These are phyloP conservation scores for Blakeslea trispora DNA, from an alignment of 371 early-diverging fungal species.

Conservation along the genomic window DNA sequence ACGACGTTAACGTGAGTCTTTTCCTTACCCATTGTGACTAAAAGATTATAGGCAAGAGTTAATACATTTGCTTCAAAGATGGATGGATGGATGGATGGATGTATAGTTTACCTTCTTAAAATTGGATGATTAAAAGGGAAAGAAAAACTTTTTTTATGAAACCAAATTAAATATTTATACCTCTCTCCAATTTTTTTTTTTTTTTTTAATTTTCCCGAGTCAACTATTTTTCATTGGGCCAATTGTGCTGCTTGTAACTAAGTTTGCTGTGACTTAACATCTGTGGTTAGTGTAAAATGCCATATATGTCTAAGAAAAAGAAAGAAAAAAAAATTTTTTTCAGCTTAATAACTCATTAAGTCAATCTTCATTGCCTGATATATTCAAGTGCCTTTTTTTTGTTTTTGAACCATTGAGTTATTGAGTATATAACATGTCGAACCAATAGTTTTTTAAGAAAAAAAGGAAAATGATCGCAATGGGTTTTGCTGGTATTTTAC, in stretches of 20 bases:
- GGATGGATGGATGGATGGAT: conserved; percentile 17
- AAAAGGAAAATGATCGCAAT: too few species aligned
- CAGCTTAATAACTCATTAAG: too few species aligned
- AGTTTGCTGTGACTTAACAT: too few species aligned
- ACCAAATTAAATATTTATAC: conserved; percentile 9
- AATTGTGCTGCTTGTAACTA: background rate
- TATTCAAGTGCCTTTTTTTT: background rate
- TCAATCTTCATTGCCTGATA: too few species aligned
- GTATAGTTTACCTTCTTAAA: conserved; percentile 8
- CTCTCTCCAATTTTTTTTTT: background rate
- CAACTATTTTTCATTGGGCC: background rate
- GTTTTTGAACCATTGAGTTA: too few species aligned
- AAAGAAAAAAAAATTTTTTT: too few species aligned
- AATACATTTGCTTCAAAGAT: background rate
- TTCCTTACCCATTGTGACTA: conserved; percentile 84
- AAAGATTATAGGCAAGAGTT: background rate
- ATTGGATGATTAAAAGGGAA: conserved; percentile 22
- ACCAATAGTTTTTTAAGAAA: too few species aligned
- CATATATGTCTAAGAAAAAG: too few species aligned
- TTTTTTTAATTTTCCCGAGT: conserved; percentile 4
- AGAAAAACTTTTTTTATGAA: background rate
- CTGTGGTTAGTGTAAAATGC: too few species aligned
- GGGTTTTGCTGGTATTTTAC: too few species aligned
- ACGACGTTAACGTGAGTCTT: conserved; percentile 96
- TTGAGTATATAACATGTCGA: too few species aligned